Evolutionary conservation across 148 eudicot genomes (phyloP).

Genomic region (Limonium bicolor): DNA sequence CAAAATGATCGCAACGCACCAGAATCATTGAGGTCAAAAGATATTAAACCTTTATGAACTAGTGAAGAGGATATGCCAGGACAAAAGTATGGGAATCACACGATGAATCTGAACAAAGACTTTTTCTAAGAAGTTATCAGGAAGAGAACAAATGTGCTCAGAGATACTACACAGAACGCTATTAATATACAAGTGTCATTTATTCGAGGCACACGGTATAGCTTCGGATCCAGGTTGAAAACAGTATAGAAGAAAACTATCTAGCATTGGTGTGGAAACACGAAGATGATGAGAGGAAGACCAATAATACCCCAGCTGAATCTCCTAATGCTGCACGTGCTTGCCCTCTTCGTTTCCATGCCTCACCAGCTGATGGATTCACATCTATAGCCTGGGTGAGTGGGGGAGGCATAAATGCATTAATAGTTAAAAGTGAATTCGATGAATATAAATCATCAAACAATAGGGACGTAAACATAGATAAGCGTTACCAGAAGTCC

Average conservation of each 20-base stretch:
- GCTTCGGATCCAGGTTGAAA: too few species aligned
- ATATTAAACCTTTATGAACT: too few species aligned
- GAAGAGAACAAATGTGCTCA: neutral
- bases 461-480: neutral
- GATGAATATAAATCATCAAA: neutral
- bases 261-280: neutral
- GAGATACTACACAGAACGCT: neutral
- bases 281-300: neutral
- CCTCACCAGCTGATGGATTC: constrained; percentile 90
- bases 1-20: too few species aligned
- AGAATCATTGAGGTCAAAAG: too few species aligned
- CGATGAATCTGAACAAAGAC: too few species aligned
- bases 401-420: too few species aligned
- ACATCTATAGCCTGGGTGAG: constrained; percentile 78
- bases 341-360: constrained; percentile 98
- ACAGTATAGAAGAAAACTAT: too few species aligned
- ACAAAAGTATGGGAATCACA: too few species aligned
- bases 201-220: neutral
- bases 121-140: too few species aligned
- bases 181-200: neutral
- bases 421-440: constrained; percentile 6
- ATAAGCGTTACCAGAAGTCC: too few species aligned
- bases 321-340: constrained; percentile 97
- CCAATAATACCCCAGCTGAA: constrained; percentile 67
- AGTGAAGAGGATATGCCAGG: too few species aligned